Percentiles rank a stretch among this genome's conserved stretches.
These are phyloP conservation scores for Russula virescens DNA, from an alignment of 768 basidiomycete genomes.

Conservation along the genomic window DNA sequence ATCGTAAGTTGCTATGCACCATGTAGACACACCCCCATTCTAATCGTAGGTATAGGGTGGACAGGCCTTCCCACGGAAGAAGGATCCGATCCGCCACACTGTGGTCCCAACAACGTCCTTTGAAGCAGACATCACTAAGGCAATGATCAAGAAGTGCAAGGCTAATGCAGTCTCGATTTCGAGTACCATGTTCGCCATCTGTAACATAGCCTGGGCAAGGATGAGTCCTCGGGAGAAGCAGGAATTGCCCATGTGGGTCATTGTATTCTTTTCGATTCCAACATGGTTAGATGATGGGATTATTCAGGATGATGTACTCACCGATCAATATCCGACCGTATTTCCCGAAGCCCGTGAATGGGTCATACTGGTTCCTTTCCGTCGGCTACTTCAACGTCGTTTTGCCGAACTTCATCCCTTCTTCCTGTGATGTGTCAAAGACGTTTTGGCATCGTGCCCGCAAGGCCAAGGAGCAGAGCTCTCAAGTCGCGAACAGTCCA, in stretches of 20 bases:
- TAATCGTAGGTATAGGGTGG: conserved; percentile 49
- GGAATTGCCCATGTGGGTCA: conserved; percentile 51
- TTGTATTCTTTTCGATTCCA: background rate
- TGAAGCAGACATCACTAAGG: conserved; percentile 48
- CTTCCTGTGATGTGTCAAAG: conserved; percentile 30
- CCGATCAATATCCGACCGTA: conserved; percentile 74
- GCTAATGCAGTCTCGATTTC: conserved; percentile 66
- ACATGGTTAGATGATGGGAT: background rate
- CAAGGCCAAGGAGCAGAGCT: conserved; percentile 62
- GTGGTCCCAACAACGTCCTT: conserved; percentile 66
- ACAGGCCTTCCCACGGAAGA: conserved; percentile 57
- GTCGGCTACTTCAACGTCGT: conserved; percentile 79
- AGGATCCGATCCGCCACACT: conserved; percentile 46
- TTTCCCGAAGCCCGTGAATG: conserved; percentile 36
- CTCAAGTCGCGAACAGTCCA: conserved; percentile 53
- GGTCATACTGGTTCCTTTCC: conserved; percentile 79
- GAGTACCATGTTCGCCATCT: conserved; percentile 67
- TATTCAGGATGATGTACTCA: conserved; percentile 71
- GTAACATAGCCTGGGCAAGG: conserved; percentile 68
- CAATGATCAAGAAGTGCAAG: conserved; percentile 67
- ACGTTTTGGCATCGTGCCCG: conserved; percentile 75
- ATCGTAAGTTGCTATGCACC: conserved; percentile 26
- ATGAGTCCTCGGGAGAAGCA: conserved; percentile 36
- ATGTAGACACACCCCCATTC: background rate
- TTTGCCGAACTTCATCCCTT: conserved; percentile 67